Evolutionary conservation across 768 basidiomycete genomes (phyloP).

Genomic region (Leucogyrophana mollusca): DNA sequence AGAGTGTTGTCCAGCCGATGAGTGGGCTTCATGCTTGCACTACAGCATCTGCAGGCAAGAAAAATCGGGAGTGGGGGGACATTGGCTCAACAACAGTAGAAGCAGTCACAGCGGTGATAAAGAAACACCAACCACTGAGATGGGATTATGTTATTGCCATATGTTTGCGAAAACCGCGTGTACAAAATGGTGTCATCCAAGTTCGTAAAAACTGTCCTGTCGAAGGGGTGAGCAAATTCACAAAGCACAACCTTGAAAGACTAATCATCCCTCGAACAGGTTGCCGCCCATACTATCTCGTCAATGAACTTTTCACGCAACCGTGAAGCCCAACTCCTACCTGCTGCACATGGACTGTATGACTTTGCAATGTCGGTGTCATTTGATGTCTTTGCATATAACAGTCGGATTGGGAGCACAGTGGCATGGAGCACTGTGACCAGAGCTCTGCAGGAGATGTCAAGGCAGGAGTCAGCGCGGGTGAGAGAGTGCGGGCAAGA

Average conservation of each 20-base stretch:
- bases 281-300: slow-evolving; percentile 10
- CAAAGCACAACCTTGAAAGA: not conserved
- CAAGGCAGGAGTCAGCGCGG: slow-evolving; percentile 16
- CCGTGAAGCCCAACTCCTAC: slow-evolving; percentile 18
- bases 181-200: not conserved
- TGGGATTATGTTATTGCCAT: not conserved
- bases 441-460: slow-evolving; percentile 14
- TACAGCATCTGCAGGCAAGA: not conserved
- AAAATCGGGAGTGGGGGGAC: not conserved
- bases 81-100: not conserved
- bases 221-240: not conserved
- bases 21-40: slow-evolving; percentile 15
- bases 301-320: slow-evolving; percentile 12
- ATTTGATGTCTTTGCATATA: slow-evolving; percentile 11
- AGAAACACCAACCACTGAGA: slow-evolving; percentile 2
- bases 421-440: slow-evolving; percentile 21
- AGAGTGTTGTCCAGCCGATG: slow-evolving; percentile 10
- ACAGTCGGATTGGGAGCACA: slow-evolving; percentile 10
- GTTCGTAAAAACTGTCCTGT: slow-evolving; percentile 1
- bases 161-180: not conserved
- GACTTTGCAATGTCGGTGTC: slow-evolving; percentile 18
- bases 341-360: slow-evolving; percentile 14
- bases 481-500: slow-evolving; percentile 11
- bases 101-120: not conserved
- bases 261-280: slow-evolving; percentile 1